These are phyloP conservation scores for Penicillium sp. DNA, from an alignment of 2,329 filamentous ascomycete species.

Conservation along the genomic window DNA sequence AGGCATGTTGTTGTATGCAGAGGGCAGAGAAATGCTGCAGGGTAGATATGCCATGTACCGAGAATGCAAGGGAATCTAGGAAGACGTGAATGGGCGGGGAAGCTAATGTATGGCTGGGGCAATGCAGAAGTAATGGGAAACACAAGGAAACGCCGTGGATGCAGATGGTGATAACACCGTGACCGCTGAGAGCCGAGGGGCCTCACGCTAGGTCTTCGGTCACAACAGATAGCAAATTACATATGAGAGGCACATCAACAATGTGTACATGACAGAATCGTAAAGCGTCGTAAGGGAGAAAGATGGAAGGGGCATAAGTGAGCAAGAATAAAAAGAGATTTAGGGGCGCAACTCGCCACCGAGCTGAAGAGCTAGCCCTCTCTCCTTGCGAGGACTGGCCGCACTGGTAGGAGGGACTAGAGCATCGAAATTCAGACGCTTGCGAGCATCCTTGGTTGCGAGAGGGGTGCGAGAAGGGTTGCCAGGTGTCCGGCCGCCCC, in stretches of 20 bases:
- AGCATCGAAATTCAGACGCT: constrained; percentile 76
- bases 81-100: constrained; percentile 1
- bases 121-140: constrained; percentile 13
- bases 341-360: constrained; percentile 58
- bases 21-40: constrained; percentile 5
- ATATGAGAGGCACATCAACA: constrained; percentile 14
- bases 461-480: constrained; percentile 61
- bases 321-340: constrained; percentile 18
- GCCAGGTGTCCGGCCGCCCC: constrained; percentile 57
- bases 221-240: constrained; percentile 6
- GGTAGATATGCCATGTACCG: background rate
- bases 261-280: constrained; percentile 21
- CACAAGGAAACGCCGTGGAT: constrained; percentile 20
- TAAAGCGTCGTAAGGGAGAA: constrained; percentile 21
- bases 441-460: constrained; percentile 62
- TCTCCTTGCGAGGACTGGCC: constrained; percentile 46
- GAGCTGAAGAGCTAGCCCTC: constrained; percentile 59
- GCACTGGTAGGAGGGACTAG: constrained; percentile 52
- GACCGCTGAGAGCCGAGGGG: background rate
- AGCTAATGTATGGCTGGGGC: constrained; percentile 5
- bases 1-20: constrained; percentile 13
- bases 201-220: background rate
- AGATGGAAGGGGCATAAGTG: constrained; percentile 19
- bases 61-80: background rate
- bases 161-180: constrained; percentile 8